Evolutionary conservation across 306 rosid genomes (phyloP), one percentile per base, ranked within the genome.

Genomic region (Prosopis cineraria): DNA sequence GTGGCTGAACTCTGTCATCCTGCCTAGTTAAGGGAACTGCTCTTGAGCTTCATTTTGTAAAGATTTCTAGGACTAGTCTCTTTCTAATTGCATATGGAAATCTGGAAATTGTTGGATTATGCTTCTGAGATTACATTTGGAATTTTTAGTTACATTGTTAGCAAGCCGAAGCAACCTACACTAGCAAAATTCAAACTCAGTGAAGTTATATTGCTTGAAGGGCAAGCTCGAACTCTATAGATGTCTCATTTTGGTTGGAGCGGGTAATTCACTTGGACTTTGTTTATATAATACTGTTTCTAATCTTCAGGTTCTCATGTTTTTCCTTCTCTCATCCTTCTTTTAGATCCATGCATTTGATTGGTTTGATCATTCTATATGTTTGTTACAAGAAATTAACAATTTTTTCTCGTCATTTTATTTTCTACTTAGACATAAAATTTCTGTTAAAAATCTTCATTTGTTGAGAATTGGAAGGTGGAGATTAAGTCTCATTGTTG

Each of bases 231-330:
- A 82, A 79, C 87, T n/a, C 85, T 93, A 79, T 92, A 91, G 79
- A 75, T 89, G 81, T 98, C 98, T 29, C 78, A 87, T 85, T 95
- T 89, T 88, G 96, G 91, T 69, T 95, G 98, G 98, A 89, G 97
- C 9, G 98, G 98, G 98, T 95, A 89, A 73, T 56, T 69, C 65
- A 82, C 72, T 19, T 22, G 59, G 34, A 16, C 68, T 75, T 74
- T 56, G 11, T 60, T 63, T 31, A 36, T 81, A 52, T 77, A n/a
- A 25, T 62, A 17, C 33, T 22, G 30, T 67, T 73, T 78, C 43
- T n/a, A 27, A 58, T 45, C 48, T 67, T 31, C 71, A 8, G 43
- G 27, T 31, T 52, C 22, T 43, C 2, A 19, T 25, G 34, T 24
- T 27, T 62, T 62, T 25, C 59, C 66, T 31, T 56, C 3, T 62